Base-by-base conservation (phyloP, 1,139 yeast genomes). In the Zygosaccharomyces sapae region DNA sequence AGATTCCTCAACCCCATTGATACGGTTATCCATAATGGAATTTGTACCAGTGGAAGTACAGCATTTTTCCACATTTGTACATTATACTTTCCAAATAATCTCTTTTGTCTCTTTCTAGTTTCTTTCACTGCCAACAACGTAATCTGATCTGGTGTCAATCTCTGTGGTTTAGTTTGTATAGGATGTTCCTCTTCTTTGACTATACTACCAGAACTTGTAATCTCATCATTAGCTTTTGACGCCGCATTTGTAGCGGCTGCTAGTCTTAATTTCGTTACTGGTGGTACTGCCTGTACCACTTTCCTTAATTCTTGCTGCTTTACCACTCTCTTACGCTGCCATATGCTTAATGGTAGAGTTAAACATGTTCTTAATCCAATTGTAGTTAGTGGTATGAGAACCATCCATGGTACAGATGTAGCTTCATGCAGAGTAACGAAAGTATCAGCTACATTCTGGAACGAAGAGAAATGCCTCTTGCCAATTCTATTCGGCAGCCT, bases 21-120 rank as follows among this genome's bases (percentile, higher is more conserved):
- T 75, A 88, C 74, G 1, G 83, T 73, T 3, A 88, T 74, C 95
- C 96, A 90, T n/a, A 89, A 66, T 0, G 97, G 97, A 25, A 90
- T 74, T 63, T 90, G 97, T 19, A 86, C 79, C 1, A 81, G 70
- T 0, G 97, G 97, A 41, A 86, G 61, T 1, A 82, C 63, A 48
- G 81, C 70, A 58, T 86, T 83, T 63, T 88, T 89, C 90, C 95
- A 90, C 48, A 83, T 65, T 59, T 86, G 94, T 45, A 90, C 87
- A 12, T 73, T 71, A 59, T 84, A 74, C 46, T 77, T 74, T 54
- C 76, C 77, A 66, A 85, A 90, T 13, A 90, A 69, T 43, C 67
- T 68, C 55, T 83, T 80, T 56, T 90, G 94, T 50, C 95, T 73
- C 51, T 79, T 80, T 49, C 92, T 72, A 34, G 83, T 77, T 62